phyloP scores from a whole-genome alignment of 139 green algal species.

The Chlorella sp. region DNA sequence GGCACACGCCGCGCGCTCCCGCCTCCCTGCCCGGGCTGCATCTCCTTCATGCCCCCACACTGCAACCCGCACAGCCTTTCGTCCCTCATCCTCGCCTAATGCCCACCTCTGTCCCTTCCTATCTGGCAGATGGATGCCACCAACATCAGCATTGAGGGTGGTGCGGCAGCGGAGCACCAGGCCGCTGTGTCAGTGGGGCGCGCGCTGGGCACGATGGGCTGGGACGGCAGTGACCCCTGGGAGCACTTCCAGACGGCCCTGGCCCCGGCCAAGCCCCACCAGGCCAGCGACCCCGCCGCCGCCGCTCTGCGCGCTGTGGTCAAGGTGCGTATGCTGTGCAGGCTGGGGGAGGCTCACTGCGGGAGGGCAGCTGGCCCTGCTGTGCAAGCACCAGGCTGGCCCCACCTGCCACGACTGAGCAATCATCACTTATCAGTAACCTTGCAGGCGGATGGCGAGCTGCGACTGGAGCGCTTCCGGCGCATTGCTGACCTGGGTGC shows the following conservation, averaged over 20 bases:
- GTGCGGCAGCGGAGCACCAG: conserved; percentile 29
- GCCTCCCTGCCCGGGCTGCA: no score
- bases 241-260: conserved; percentile 30
- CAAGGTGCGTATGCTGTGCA: conserved; percentile 59
- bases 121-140: not conserved
- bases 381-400: no score
- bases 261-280: conserved; percentile 61
- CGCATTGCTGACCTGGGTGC: conserved; percentile 71
- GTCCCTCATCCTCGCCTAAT: no score
- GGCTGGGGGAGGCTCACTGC: not conserved
- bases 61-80: no score
- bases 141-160: conserved; percentile 36
- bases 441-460: conserved; percentile 33
- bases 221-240: not conserved
- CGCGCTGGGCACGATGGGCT: conserved; percentile 43
- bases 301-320: conserved; percentile 30
- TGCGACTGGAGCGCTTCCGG: not conserved
- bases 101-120: not conserved
- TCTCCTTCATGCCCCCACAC: no score
- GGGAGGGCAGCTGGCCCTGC: not conserved
- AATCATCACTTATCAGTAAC: not conserved
- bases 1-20: no score
- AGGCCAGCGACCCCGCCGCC: conserved; percentile 32
- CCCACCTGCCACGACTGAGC: no score
- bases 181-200: conserved; percentile 51